These are phyloP conservation scores for Suillus subluteus DNA, from an alignment of 768 basidiomycete species.

Conservation along the genomic window DNA sequence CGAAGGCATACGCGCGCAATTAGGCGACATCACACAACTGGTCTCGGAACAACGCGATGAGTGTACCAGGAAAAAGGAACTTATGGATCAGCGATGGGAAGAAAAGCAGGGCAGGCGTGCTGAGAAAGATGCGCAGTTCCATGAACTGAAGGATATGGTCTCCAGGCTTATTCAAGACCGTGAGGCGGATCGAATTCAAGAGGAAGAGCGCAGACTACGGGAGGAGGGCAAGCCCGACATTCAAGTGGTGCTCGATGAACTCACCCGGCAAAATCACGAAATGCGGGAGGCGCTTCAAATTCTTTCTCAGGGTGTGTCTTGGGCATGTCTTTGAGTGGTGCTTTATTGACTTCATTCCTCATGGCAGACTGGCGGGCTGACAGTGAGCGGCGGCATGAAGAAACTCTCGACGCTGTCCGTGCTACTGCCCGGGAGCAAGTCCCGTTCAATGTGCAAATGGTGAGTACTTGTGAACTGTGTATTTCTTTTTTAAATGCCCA, in stretches of 20 bases:
- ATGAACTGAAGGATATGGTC: slow-evolving; percentile 65
- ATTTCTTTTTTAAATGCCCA: slow-evolving; percentile 10
- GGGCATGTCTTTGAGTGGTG: slow-evolving; percentile 3
- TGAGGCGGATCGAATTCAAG: slow-evolving; percentile 50
- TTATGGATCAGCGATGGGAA: slow-evolving; percentile 63
- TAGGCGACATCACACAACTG: slow-evolving; percentile 73
- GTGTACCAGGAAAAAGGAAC: slow-evolving; percentile 59
- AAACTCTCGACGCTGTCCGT: slow-evolving; percentile 67
- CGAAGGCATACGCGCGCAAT: slow-evolving; percentile 59
- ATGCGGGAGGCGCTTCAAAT: slow-evolving; percentile 57
- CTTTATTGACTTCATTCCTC: slow-evolving; percentile 2
- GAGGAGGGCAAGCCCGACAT: slow-evolving; percentile 65
- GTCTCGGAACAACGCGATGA: slow-evolving; percentile 68
- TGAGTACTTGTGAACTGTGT: slow-evolving; percentile 39
- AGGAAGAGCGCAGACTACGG: slow-evolving; percentile 56
- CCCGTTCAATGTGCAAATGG: slow-evolving; percentile 82
- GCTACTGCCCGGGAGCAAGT: slow-evolving; percentile 77
- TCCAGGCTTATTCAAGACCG: slow-evolving; percentile 59
- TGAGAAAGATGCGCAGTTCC: slow-evolving; percentile 60
- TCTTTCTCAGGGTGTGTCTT: slow-evolving; percentile 57
- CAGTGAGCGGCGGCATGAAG: slow-evolving; percentile 62
- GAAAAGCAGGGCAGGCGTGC: slow-evolving; percentile 62
- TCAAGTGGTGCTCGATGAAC: slow-evolving; percentile 61
- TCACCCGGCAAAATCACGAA: slow-evolving; percentile 61
- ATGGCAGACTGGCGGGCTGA: slow-evolving; percentile 69